Percentiles rank a stretch among this genome's conserved stretches.
These are phyloP conservation scores for Mycena metata DNA, from an alignment of 768 basidiomycete genomes.

Conservation along the genomic window DNA sequence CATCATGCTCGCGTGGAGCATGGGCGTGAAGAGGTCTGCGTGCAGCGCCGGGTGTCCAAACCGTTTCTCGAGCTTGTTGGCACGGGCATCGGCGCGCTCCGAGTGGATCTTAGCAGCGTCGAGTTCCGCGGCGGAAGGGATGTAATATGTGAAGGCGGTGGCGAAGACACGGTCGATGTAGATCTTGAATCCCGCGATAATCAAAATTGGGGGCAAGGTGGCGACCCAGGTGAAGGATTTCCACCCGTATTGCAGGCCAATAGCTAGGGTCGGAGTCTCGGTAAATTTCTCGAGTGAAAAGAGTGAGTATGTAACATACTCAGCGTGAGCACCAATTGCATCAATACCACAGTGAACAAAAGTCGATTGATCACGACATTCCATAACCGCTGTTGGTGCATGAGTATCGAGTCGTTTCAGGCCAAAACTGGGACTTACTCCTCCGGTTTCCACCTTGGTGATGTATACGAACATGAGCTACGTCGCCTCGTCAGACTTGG, in stretches of 20 bases:
- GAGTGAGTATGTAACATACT: constrained; percentile 72
- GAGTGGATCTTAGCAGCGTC: constrained; percentile 82
- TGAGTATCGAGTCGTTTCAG: not conserved
- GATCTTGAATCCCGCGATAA: constrained; percentile 86
- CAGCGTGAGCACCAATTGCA: constrained; percentile 89
- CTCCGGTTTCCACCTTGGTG: constrained; percentile 92
- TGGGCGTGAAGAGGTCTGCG: constrained; percentile 87
- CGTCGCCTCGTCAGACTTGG: not conserved
- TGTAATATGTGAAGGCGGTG: constrained; percentile 82
- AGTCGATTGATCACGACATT: constrained; percentile 94
- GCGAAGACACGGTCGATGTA: constrained; percentile 81
- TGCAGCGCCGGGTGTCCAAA: constrained; percentile 97
- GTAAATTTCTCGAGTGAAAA: constrained; percentile 6
- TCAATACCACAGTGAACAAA: constrained; percentile 80
- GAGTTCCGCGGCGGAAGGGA: constrained; percentile 86
- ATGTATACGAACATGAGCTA: constrained; percentile 95
- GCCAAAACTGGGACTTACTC: constrained; percentile 64
- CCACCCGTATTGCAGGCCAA: constrained; percentile 85
- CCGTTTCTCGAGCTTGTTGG: constrained; percentile 86
- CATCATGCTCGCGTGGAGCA: constrained; percentile 91
- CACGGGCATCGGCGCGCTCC: constrained; percentile 77
- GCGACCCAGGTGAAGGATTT: constrained; percentile 84
- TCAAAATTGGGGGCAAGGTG: constrained; percentile 87
- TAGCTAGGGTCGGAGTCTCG: constrained; percentile 62
- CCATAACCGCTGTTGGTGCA: constrained; percentile 80